Evolutionary conservation across 257 asterid species (phyloP).

Genomic region (Gentiana dahurica): DNA sequence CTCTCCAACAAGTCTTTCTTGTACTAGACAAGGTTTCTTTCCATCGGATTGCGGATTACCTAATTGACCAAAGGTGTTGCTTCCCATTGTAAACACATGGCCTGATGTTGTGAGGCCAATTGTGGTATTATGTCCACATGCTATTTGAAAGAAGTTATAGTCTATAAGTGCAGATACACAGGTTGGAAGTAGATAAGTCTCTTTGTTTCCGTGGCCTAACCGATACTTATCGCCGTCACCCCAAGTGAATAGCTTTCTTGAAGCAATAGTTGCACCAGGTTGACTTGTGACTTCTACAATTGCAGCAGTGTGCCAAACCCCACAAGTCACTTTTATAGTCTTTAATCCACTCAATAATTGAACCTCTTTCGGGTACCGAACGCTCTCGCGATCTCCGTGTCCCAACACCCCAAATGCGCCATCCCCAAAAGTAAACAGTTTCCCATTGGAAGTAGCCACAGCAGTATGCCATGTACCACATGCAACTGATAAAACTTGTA

Average conservation of each 20-base stretch:
- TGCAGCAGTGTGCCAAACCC: slow-evolving; percentile 96
- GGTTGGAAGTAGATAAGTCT: slow-evolving; percentile 59
- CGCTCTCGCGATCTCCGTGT: slow-evolving; percentile 63
- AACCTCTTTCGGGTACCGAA: slow-evolving; percentile 58
- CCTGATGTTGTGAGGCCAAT: slow-evolving; percentile 75
- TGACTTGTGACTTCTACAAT: slow-evolving; percentile 63
- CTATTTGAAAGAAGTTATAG: slow-evolving; percentile 70
- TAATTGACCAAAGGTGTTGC: slow-evolving; percentile 56
- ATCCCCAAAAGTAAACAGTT: slow-evolving; percentile 77
- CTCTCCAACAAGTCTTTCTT: slow-evolving; percentile 80
- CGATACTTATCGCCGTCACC: slow-evolving; percentile 83
- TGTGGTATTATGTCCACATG: slow-evolving; percentile 68
- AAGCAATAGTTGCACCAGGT: slow-evolving; percentile 28
- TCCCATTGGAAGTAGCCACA: slow-evolving; percentile 58
- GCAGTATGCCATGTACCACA: slow-evolving; percentile 97
- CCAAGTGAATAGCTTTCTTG: slow-evolving; percentile 87
- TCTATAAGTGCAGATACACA: slow-evolving; percentile 69
- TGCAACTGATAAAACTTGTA: slow-evolving; percentile 71
- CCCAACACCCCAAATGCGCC: slow-evolving; percentile 89
- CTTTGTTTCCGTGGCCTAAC: slow-evolving; percentile 82
- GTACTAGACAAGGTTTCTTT: slow-evolving; percentile 59
- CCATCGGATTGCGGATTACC: slow-evolving; percentile 77
- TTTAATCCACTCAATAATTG: slow-evolving; percentile 53
- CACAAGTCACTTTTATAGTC: slow-evolving; percentile 64
- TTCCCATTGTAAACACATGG: slow-evolving; percentile 78